phyloP scores from a whole-genome alignment of 2,329 filamentous ascomycete genomes.

The Leptodontidium sp. region DNA sequence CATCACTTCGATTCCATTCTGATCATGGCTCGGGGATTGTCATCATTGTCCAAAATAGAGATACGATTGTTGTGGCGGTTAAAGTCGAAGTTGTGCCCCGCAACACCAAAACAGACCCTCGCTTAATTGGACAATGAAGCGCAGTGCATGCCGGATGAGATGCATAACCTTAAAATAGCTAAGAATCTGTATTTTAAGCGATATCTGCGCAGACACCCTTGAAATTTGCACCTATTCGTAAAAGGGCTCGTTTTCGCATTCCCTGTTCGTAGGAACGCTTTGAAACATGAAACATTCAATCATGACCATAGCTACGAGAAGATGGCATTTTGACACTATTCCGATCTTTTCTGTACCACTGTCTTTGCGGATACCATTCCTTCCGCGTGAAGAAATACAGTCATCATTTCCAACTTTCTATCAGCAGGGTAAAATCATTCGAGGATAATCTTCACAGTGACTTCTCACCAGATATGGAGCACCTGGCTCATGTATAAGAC shows the following conservation, averaged over 20 bases:
- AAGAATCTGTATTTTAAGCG: background rate
- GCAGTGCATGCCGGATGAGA: background rate
- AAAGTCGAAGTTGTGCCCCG: background rate
- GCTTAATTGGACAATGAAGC: background rate
- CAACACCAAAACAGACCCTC: background rate
- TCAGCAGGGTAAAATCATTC: background rate
- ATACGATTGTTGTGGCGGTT: background rate
- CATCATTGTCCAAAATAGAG: background rate
- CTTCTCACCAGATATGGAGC: background rate
- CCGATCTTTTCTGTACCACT: background rate
- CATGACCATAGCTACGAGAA: background rate
- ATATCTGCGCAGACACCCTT: background rate
- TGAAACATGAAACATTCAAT: background rate
- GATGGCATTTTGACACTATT: background rate
- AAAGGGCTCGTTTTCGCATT: background rate
- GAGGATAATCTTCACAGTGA: background rate
- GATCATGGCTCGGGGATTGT: background rate
- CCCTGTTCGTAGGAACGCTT: background rate
- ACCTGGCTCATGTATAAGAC: background rate
- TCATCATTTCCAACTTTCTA: background rate
- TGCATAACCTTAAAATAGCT: background rate
- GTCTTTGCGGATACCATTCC: background rate
- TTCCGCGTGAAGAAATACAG: background rate
- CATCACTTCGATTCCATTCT: background rate
- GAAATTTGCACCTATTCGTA: background rate